These are phyloP conservation scores for Phialemonium atrogriseum DNA, from an alignment of 2,329 filamentous ascomycete species.

Conservation along the genomic window DNA sequence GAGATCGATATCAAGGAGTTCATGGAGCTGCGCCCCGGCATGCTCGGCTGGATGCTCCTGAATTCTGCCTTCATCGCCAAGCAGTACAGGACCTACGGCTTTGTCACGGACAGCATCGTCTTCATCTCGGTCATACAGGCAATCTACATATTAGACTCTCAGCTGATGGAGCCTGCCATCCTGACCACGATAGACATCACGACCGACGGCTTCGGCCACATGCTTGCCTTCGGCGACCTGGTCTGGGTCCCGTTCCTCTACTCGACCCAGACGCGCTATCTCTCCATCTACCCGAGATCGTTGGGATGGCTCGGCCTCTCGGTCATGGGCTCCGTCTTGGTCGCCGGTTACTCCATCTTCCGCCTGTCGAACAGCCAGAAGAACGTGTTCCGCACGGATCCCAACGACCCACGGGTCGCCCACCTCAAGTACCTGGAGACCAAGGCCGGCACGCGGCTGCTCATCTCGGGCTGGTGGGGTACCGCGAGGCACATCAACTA, in stretches of 20 bases:
- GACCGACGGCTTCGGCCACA: conserved; percentile 88
- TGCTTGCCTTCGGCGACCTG: conserved; percentile 88
- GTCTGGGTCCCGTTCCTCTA: conserved; percentile 92
- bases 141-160: conserved; percentile 75
- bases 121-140: conserved; percentile 71
- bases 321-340: conserved; percentile 58
- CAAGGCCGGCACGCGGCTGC: conserved; percentile 67
- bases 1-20: conserved; percentile 87
- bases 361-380: conserved; percentile 91
- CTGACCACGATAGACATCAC: conserved; percentile 93
- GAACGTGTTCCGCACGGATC: conserved; percentile 86
- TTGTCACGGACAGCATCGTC: conserved; percentile 76
- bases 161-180: conserved; percentile 82
- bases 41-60: conserved; percentile 82
- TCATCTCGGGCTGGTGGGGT: conserved; percentile 91
- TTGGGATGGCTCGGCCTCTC: conserved; percentile 61
- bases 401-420: conserved; percentile 66
- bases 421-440: conserved; percentile 85
- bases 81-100: conserved; percentile 79
- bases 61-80: conserved; percentile 79
- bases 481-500: conserved; percentile 91
- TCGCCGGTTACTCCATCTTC: conserved; percentile 81
- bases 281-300: conserved; percentile 72
- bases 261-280: conserved; percentile 74
- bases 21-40: conserved; percentile 83